Base-by-base conservation (phyloP, 1,139 yeast species). In the Yamadazyma jaroonii region DNA sequence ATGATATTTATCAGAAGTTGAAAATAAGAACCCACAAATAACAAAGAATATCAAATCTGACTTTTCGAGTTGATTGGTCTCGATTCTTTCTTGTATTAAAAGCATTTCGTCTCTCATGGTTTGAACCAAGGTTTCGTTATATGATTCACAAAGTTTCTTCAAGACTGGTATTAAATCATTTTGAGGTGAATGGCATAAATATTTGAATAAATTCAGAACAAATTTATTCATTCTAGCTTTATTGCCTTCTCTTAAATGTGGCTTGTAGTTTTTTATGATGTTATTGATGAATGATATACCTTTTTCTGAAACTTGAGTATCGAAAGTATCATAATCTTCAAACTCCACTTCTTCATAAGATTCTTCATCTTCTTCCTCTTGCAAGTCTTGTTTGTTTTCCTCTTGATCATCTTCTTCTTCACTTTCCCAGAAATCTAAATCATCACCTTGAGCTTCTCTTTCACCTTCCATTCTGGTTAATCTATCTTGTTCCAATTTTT, bases 1-100 rank as follows among this genome's bases (percentile, higher is more conserved):
- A 67, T 94, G 97, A 60, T 87, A 92, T 55, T 89, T 94, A 67
- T 94, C 99, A 0, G 98, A 92, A 1, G 97, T 87, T 1, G 98
- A 89, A 54, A 85, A 94, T 9, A 90, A 57, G 39, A 74, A 67
- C 8, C 97, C 97, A 43, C 89, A 71, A 15, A 88, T 54, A 0
- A 80, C 72, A 52, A 84, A 86, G 43, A 83, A 75, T 5, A 86
- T 63, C 42, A 89, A 61, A 54, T 89, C 95, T 21, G 76, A 64
- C 37, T 62, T 61, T 41, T 49, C 49, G 23, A 79, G 58, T n/a
- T 40, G 38, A 25, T 45, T 41, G 14, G 47, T 48, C 13, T 59
- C 51, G 25, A 81, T 67, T 45, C 79, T 66, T 21, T 56, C 57
- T 53, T 81, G 86, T 10, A 82, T 68, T 10, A 62, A 64, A 29